Evolutionary conservation across 129 eudicot species (phyloP).

Genomic region (Centaurea solstitialis): DNA sequence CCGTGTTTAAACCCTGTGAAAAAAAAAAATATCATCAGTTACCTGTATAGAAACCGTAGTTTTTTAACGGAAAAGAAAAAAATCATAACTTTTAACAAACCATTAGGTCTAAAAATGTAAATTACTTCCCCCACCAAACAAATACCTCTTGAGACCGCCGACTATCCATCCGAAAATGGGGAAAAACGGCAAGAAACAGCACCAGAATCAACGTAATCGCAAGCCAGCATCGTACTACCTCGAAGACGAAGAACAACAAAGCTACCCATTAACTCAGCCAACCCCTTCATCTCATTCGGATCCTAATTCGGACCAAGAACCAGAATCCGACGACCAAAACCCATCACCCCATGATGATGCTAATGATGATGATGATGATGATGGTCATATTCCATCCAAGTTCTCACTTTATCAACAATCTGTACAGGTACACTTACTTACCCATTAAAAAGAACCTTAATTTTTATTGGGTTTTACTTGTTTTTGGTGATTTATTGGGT

Average conservation of each 20-base stretch:
- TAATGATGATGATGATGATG: background rate
- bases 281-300: conserved; percentile 21
- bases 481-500: background rate
- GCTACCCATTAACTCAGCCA: conserved; percentile 19
- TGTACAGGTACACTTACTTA: conserved; percentile 52
- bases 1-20: too few relatives aligned
- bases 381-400: conserved; percentile 58
- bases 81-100: too few relatives aligned
- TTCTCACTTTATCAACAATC: conserved; percentile 91
- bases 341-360: background rate
- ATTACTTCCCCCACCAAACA: background rate
- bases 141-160: conserved; percentile 17
- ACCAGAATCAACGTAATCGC: conserved; percentile 50
- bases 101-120: too few relatives aligned
- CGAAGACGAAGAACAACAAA: conserved; percentile 37
- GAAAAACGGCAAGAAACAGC: conserved; percentile 79
- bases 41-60: too few relatives aligned
- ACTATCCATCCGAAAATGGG: conserved; percentile 53
- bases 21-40: too few relatives aligned
- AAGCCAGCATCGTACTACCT: conserved; percentile 42
- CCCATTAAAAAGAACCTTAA: background rate
- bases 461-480: background rate
- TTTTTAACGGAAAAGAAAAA: too few relatives aligned
- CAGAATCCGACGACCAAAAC: conserved; percentile 27
- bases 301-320: conserved; percentile 35